phyloP scores from a whole-genome alignment of 2,329 filamentous ascomycete genomes.

The Paradendryphiella salina region DNA sequence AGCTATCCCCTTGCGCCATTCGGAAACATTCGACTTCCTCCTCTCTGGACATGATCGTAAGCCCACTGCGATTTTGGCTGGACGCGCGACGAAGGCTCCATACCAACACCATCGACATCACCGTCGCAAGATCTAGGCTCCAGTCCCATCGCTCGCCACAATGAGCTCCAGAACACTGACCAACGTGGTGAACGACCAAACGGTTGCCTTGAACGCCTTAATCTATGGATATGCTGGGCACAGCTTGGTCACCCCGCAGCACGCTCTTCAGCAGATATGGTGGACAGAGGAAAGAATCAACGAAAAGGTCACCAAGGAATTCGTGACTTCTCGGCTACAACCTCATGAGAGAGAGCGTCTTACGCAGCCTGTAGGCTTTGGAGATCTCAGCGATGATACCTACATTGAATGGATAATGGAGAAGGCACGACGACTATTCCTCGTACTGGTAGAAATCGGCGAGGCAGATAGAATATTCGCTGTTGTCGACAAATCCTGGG shows the following conservation, averaged over 20 bases:
- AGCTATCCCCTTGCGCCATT: slow-evolving; percentile 12
- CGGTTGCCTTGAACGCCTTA: slow-evolving; percentile 54
- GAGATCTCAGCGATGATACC: slow-evolving; percentile 70
- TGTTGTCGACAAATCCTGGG: slow-evolving; percentile 75
- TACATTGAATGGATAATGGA: slow-evolving; percentile 78
- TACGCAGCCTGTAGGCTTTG: slow-evolving; percentile 66
- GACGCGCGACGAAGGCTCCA: slow-evolving; percentile 23
- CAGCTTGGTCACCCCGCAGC: slow-evolving; percentile 55
- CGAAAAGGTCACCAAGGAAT: slow-evolving; percentile 68
- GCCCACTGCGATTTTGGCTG: slow-evolving; percentile 20
- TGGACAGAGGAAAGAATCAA: slow-evolving; percentile 73
- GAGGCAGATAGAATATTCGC: slow-evolving; percentile 75
- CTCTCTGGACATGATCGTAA: slow-evolving; percentile 33
- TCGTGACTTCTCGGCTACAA: slow-evolving; percentile 66
- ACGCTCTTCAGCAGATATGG: slow-evolving; percentile 61
- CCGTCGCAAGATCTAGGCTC: slow-evolving; percentile 12
- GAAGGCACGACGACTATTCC: slow-evolving; percentile 69
- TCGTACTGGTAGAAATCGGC: slow-evolving; percentile 70
- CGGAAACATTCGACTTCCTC: slow-evolving; percentile 3
- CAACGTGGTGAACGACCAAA: slow-evolving; percentile 50
- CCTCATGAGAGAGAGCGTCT: slow-evolving; percentile 66
- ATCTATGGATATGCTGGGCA: slow-evolving; percentile 57
- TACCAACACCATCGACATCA: slow-evolving; percentile 18
- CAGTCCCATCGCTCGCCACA: slow-evolving; percentile 15
- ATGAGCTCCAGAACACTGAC: slow-evolving; percentile 48